Evolutionary conservation across 2,329 filamentous ascomycete genomes (phyloP).

Genomic region (Whalleya microplaca): DNA sequence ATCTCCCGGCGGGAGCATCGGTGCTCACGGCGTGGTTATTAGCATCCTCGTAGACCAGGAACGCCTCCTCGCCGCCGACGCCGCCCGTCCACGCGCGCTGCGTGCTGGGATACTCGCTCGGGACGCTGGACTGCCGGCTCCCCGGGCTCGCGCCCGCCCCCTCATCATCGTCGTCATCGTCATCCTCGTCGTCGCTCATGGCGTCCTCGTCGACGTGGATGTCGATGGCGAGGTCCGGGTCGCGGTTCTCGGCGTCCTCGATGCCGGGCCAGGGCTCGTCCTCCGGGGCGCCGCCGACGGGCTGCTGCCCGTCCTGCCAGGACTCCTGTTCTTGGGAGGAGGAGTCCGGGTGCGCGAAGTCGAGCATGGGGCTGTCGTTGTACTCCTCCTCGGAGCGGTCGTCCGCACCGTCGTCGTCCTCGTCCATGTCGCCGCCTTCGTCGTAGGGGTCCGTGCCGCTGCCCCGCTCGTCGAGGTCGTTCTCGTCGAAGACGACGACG

Average conservation of each 20-base stretch:
- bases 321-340: slow-evolving; percentile 38
- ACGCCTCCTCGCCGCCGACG: slow-evolving; percentile 23
- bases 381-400: slow-evolving; percentile 33
- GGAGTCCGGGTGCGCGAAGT: slow-evolving; percentile 32
- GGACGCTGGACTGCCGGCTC: slow-evolving; percentile 33
- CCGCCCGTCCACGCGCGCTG: slow-evolving; percentile 30
- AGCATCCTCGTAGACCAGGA: slow-evolving; percentile 25
- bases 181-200: slow-evolving; percentile 25
- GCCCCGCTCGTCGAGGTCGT: slow-evolving; percentile 31
- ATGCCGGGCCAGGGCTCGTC: slow-evolving; percentile 63
- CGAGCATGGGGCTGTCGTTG: slow-evolving; percentile 35
- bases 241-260: slow-evolving; percentile 58
- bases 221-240: slow-evolving; percentile 40
- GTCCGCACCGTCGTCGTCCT: slow-evolving; percentile 37
- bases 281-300: slow-evolving; percentile 48
- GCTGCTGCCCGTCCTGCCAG: slow-evolving; percentile 36
- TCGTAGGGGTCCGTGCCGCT: slow-evolving; percentile 39
- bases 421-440: slow-evolving; percentile 40
- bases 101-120: slow-evolving; percentile 37
- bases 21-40: neutral
- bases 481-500: slow-evolving; percentile 37
- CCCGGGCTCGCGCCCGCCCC: slow-evolving; percentile 17
- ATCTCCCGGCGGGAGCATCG: slow-evolving; percentile 4
- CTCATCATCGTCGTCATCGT: slow-evolving; percentile 11
- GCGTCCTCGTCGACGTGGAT: slow-evolving; percentile 33